These are phyloP conservation scores for Suhomyces bolitotheri DNA, from an alignment of 1,139 yeast genomes.

Conservation along the genomic window DNA sequence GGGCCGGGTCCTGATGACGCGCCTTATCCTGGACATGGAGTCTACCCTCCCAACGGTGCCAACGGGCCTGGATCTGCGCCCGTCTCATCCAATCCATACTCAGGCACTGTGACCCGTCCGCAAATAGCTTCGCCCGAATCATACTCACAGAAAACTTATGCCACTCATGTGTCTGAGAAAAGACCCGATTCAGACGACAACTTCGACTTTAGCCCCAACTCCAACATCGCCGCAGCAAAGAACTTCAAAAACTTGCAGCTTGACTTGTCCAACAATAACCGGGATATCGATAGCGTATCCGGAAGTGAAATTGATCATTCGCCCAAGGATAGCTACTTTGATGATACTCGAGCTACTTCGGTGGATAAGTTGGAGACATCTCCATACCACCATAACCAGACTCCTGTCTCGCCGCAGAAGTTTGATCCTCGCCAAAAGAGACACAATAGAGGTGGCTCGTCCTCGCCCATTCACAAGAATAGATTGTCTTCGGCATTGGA, in stretches of 20 bases:
- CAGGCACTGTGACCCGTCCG: neutral
- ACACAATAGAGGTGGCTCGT: conserved; percentile 5
- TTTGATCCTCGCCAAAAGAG: conserved; percentile 11
- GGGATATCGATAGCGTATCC: conserved; percentile 9
- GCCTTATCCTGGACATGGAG: neutral
- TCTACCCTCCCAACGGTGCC: neutral
- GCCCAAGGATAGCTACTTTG: conserved; percentile 14
- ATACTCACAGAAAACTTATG: neutral
- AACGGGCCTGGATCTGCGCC: neutral
- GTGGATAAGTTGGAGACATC: conserved; percentile 9
- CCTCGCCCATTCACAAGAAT: conserved; percentile 6
- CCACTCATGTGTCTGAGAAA: neutral
- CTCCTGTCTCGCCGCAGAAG: conserved; percentile 1
- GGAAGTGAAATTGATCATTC: conserved; percentile 15
- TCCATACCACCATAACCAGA: conserved; percentile 2
- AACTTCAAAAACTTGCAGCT: conserved; percentile 36
- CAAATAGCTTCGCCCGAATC: conserved; percentile 10
- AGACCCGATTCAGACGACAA: conserved; percentile 12
- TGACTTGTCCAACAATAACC: conserved; percentile 19
- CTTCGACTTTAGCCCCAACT: conserved; percentile 18
- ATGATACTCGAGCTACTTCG: conserved; percentile 24
- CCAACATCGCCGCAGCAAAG: conserved; percentile 15
- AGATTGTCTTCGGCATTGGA: conserved; percentile 34
- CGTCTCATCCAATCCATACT: no score
- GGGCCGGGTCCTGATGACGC: neutral